phyloP scores from a whole-genome alignment of 805 yeast species.

The Candida maesae region DNA sequence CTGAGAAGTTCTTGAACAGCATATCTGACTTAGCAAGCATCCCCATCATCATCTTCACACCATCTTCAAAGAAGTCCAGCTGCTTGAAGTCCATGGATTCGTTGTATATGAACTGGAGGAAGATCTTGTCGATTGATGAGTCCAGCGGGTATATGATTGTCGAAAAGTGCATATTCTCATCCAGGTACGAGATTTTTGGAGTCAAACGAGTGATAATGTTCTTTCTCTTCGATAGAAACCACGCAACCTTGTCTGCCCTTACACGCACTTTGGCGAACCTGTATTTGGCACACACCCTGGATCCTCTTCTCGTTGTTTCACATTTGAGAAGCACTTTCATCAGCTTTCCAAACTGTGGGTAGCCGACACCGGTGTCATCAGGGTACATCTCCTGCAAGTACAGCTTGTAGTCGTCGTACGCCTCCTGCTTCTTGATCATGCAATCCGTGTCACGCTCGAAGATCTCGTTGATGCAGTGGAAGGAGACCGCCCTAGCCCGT shows the following conservation, averaged over 20 bases:
- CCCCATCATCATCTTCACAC: conserved; percentile 3
- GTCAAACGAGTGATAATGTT: not conserved
- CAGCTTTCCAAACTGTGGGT: conserved; percentile 16
- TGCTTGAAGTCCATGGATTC: conserved; percentile 2
- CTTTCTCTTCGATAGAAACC: too few species aligned
- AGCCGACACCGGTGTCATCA: not conserved
- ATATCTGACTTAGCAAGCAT: conserved; percentile 15
- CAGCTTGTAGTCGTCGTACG: conserved; percentile 13
- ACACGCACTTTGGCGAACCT: conserved; percentile 44
- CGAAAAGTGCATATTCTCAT: conserved; percentile 6
- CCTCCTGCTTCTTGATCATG: conserved; percentile 9
- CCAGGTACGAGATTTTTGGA: conserved; percentile 2
- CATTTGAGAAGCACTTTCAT: conserved; percentile 7
- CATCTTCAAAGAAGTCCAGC: not conserved
- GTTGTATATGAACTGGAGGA: conserved; percentile 10
- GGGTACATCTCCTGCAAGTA: conserved; percentile 9
- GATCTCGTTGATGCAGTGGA: conserved; percentile 9
- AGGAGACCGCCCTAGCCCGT: conserved; percentile 5
- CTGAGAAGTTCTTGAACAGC: conserved; percentile 13
- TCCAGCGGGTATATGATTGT: conserved; percentile 2
- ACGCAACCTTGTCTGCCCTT: not conserved
- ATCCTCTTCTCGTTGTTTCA: conserved; percentile 53
- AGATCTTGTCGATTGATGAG: conserved; percentile 7
- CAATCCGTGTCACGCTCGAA: conserved; percentile 1
- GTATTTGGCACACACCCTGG: conserved; percentile 77